These are phyloP conservation scores for Glonium stellatum DNA, from an alignment of 495 filamentous ascomycete species.

Conservation along the genomic window DNA sequence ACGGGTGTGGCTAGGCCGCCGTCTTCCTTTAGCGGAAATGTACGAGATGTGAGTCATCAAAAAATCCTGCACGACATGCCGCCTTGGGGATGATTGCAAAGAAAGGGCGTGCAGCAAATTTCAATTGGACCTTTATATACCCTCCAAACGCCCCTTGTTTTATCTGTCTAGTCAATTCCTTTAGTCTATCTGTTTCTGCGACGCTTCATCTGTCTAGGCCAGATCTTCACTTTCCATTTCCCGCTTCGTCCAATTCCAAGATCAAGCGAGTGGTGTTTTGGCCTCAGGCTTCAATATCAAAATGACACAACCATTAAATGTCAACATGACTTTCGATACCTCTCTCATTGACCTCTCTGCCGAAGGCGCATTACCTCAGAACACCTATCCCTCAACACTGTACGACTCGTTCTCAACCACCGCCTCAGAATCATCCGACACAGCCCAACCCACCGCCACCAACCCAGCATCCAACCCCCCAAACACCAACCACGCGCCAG, in stretches of 20 bases:
- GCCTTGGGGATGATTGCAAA: not conserved
- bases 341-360: constrained; percentile 24
- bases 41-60: constrained; percentile 17
- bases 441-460: not conserved
- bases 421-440: constrained; percentile 20
- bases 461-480: not conserved
- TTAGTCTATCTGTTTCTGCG: not conserved
- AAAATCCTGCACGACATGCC: constrained; percentile 9
- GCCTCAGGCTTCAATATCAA: not conserved
- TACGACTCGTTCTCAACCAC: constrained; percentile 25
- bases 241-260: no score
- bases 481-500: not conserved
- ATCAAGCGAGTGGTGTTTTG: not conserved
- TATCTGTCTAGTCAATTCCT: not conserved
- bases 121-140: constrained; percentile 12
- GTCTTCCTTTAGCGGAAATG: not conserved
- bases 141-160: constrained; percentile 7
- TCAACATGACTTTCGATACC: constrained; percentile 30
- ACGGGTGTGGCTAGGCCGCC: constrained; percentile 1
- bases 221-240: not conserved
- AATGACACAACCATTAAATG: constrained; percentile 29
- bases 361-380: not conserved
- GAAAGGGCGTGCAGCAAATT: constrained; percentile 10
- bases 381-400: not conserved
- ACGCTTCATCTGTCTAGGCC: not conserved